Evolutionary conservation across 208 protist genomes (phyloP).

Genomic region (Jaenimonas drosophilae): DNA sequence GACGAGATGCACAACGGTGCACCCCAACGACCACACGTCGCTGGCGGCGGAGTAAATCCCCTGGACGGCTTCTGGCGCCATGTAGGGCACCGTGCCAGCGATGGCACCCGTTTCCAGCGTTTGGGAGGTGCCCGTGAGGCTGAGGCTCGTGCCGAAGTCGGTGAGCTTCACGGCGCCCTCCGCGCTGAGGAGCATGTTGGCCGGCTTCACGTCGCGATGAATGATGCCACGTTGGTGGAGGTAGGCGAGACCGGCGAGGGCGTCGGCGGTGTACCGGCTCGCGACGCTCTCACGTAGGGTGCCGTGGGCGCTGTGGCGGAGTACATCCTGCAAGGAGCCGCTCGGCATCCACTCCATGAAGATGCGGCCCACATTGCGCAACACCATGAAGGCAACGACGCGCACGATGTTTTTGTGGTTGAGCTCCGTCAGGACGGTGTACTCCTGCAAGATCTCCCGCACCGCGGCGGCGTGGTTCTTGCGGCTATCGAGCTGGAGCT

Average conservation of each 20-base stretch:
- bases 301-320: slow-evolving; percentile 18
- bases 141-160: slow-evolving; percentile 73
- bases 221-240: slow-evolving; percentile 58
- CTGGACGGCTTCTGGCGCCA: slow-evolving; percentile 58
- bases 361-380: slow-evolving; percentile 27
- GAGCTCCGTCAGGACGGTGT: slow-evolving; percentile 50
- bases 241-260: slow-evolving; percentile 39
- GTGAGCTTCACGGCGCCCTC: slow-evolving; percentile 69
- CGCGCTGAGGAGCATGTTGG: slow-evolving; percentile 67
- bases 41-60: slow-evolving; percentile 44
- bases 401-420: slow-evolving; percentile 60
- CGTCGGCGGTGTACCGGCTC: slow-evolving; percentile 39
- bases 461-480: slow-evolving; percentile 14
- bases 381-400: slow-evolving; percentile 53
- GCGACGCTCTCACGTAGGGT: slow-evolving; percentile 43
- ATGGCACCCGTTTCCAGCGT: slow-evolving; percentile 25
- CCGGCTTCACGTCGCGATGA: slow-evolving; percentile 82
- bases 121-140: slow-evolving; percentile 18
- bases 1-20: slow-evolving; percentile 62
- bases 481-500: slow-evolving; percentile 27
- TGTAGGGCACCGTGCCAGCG: slow-evolving; percentile 63
- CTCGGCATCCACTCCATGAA: slow-evolving; percentile 77
- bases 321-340: slow-evolving; percentile 46
- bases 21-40: slow-evolving; percentile 84
- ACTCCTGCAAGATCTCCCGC: slow-evolving; percentile 53